phyloP scores from a whole-genome alignment of 345 rosid species.

The Hibiscus syriacus region DNA sequence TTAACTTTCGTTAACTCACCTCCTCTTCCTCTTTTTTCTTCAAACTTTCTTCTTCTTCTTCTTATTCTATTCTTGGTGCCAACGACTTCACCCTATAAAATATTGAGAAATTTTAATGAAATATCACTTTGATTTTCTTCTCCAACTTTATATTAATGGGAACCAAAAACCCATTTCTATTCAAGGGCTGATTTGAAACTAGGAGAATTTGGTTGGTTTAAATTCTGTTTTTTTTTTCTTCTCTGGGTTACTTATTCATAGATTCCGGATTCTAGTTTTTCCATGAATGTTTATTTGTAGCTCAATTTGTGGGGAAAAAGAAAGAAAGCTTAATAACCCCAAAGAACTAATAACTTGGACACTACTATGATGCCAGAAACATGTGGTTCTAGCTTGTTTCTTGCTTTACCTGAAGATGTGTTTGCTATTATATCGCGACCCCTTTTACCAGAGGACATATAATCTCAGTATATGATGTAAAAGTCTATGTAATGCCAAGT shows the following conservation, averaged over 20 bases:
- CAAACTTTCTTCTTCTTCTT: background rate
- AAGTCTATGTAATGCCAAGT: slow-evolving; percentile 62
- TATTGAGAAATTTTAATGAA: background rate
- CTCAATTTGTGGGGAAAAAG: background rate
- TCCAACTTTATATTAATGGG: background rate
- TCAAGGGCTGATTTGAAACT: background rate
- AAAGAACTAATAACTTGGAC: background rate
- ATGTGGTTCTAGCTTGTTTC: slow-evolving; percentile 42
- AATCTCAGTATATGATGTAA: slow-evolving; percentile 58
- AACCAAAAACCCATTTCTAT: no score
- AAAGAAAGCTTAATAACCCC: background rate
- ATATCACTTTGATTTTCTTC: background rate
- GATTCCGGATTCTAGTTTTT: background rate
- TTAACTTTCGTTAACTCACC: no score
- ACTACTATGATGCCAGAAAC: slow-evolving; percentile 31
- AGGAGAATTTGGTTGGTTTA: background rate
- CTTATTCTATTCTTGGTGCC: background rate
- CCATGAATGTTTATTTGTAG: background rate
- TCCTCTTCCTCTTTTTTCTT: no score
- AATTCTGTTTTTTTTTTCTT: background rate
- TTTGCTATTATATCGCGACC: slow-evolving; percentile 44
- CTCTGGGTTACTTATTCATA: background rate
- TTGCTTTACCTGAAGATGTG: slow-evolving; percentile 64
- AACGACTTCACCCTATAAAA: background rate
- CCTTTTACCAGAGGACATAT: slow-evolving; percentile 46